These are phyloP conservation scores for Arachnomyces sp. DNA, from an alignment of 2,329 filamentous ascomycete species.

Conservation along the genomic window DNA sequence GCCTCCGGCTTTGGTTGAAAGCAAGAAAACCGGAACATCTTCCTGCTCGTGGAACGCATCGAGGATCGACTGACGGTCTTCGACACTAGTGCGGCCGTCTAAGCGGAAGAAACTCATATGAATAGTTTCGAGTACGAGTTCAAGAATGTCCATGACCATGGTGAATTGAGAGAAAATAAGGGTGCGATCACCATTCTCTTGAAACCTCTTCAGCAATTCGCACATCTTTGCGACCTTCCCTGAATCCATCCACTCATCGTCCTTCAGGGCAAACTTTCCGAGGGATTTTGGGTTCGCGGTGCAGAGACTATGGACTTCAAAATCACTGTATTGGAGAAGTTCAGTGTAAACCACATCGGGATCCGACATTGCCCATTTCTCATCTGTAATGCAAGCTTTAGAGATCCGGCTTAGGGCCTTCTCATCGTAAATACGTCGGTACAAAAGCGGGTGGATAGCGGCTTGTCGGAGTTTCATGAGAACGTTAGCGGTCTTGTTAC, in stretches of 20 bases:
- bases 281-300: slow-evolving; percentile 45
- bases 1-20: slow-evolving; percentile 91
- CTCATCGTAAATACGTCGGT: slow-evolving; percentile 73
- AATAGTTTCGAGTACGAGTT: slow-evolving; percentile 67
- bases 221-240: slow-evolving; percentile 82
- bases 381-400: slow-evolving; percentile 64
- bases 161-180: slow-evolving; percentile 93
- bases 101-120: slow-evolving; percentile 74
- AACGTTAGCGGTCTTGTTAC: slow-evolving; percentile 53
- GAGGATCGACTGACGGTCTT: slow-evolving; percentile 77
- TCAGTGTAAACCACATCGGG: slow-evolving; percentile 49
- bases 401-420: slow-evolving; percentile 68
- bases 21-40: slow-evolving; percentile 79
- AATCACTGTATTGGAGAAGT: slow-evolving; percentile 51
- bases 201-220: slow-evolving; percentile 65
- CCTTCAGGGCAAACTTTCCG: slow-evolving; percentile 49
- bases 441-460: slow-evolving; percentile 83
- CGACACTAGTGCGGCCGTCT: slow-evolving; percentile 74
- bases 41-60: slow-evolving; percentile 73
- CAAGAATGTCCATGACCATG: slow-evolving; percentile 81
- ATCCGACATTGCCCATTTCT: slow-evolving; percentile 46
- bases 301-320: slow-evolving; percentile 55
- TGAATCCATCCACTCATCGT: slow-evolving; percentile 61
- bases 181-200: slow-evolving; percentile 72
- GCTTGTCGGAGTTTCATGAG: slow-evolving; percentile 91